A percentile compares a stretch with the other conserved stretches of the same genome.
These are phyloP conservation scores for Pleurotus pulmonarius DNA, from an alignment of 768 basidiomycete species.

Conservation along the genomic window DNA sequence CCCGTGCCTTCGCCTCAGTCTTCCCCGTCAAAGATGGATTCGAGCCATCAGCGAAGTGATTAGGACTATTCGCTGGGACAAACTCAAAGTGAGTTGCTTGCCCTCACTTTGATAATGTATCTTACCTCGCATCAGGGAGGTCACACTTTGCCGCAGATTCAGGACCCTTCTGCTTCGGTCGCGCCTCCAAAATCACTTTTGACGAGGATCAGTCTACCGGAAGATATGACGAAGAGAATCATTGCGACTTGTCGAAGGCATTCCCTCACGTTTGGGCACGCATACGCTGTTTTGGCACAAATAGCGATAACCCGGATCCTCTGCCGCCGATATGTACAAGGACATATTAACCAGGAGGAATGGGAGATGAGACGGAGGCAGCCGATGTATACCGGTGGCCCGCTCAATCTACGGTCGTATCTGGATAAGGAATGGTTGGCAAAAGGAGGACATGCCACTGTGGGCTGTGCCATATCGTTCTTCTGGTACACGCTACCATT, in stretches of 20 bases:
- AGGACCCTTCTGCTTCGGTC: background rate
- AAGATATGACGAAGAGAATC: background rate
- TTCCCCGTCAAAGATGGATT: slow-evolving; percentile 41
- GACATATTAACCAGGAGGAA: slow-evolving; percentile 45
- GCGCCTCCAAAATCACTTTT: background rate
- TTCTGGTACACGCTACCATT: slow-evolving; percentile 41
- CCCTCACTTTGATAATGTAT: background rate
- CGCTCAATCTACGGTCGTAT: slow-evolving; percentile 47
- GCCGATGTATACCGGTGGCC: slow-evolving; percentile 45
- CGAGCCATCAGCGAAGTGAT: slow-evolving; percentile 37
- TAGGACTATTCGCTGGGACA: slow-evolving; percentile 24
- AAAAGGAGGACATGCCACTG: slow-evolving; percentile 39
- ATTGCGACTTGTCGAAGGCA: slow-evolving; percentile 33
- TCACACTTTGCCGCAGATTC: slow-evolving; percentile 41
- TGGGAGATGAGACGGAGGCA: slow-evolving; percentile 49
- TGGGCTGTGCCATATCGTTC: slow-evolving; percentile 38
- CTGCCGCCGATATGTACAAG: slow-evolving; percentile 40
- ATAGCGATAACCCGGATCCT: slow-evolving; percentile 50
- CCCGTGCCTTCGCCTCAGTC: slow-evolving; percentile 26
- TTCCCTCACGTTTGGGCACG: slow-evolving; percentile 47
- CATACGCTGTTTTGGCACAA: slow-evolving; percentile 45
- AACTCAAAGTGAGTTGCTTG: slow-evolving; percentile 27
- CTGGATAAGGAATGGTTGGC: slow-evolving; percentile 44
- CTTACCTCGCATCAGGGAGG: slow-evolving; percentile 39
- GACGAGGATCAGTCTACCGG: background rate